Evolutionary conservation across 2,329 filamentous ascomycete species (phyloP).

Genomic region (Dothiorella sarmentorum): DNA sequence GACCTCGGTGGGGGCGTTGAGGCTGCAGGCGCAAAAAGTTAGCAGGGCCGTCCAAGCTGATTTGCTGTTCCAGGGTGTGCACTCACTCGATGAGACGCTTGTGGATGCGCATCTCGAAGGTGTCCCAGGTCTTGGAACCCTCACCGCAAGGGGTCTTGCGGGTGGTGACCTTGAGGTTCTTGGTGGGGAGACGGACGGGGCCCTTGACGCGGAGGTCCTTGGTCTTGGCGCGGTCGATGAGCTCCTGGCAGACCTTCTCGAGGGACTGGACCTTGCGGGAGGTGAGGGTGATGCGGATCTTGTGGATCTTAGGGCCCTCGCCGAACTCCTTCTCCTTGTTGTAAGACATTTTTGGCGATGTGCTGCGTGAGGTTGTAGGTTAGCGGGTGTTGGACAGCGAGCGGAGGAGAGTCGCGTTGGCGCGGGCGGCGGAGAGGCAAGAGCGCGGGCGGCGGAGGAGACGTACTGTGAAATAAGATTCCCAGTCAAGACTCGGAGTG

Average conservation of each 20-base stretch:
- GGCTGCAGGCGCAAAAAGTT: conserved; percentile 49
- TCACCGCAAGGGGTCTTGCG: conserved; percentile 99
- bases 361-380: conserved; percentile 1
- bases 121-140: conserved; percentile 99
- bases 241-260: conserved; percentile 93
- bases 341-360: conserved; percentile 36
- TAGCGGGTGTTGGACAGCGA: conserved; percentile 12
- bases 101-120: conserved; percentile 98
- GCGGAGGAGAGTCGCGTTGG: background rate
- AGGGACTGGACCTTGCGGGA: conserved; percentile 91
- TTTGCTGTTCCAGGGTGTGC: no score
- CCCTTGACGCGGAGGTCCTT: conserved; percentile 99
- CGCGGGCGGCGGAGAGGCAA: background rate
- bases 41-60: no score
- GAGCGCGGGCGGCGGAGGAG: conserved; percentile 5
- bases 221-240: conserved; percentile 96
- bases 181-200: conserved; percentile 94
- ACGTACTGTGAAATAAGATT: conserved; percentile 21
- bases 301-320: conserved; percentile 94
- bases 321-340: conserved; percentile 92
- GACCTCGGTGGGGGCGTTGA: conserved; percentile 96
- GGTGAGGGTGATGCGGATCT: conserved; percentile 97
- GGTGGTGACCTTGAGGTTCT: conserved; percentile 94
- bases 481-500: conserved; percentile 48
- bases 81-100: conserved; percentile 93